Percentiles rank a stretch among this genome's conserved stretches.
Conservation (phyloP, 257 asterid species). For the Solanum habrochaites region DNA sequence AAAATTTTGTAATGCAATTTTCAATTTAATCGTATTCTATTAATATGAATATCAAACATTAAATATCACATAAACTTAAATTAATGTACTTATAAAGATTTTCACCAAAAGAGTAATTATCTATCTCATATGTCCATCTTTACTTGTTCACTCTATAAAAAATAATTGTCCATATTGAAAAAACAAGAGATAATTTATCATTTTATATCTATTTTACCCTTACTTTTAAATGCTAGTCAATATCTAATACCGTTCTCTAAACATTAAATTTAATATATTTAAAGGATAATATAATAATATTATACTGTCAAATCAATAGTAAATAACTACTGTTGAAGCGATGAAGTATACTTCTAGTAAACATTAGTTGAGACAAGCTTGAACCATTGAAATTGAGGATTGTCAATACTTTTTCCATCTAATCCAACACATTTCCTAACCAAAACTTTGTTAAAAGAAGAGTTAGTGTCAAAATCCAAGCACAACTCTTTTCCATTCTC, state of each 20-base stretch:
- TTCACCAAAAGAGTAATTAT: background rate
- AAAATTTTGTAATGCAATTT: background rate
- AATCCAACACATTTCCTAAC: conserved; percentile 44
- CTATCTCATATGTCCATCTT: rapidly evolving
- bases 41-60: background rate
- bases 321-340: too few species aligned
- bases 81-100: rapidly evolving
- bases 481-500: conserved; percentile 32
- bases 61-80: background rate
- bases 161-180: background rate
- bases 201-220: too few species aligned
- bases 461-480: conserved; percentile 29
- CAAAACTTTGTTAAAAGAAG: conserved; percentile 12
- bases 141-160: background rate
- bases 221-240: too few species aligned
- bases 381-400: conserved; percentile 67
- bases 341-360: background rate
- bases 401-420: conserved; percentile 22
- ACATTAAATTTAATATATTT: too few species aligned
- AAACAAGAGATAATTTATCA: too few species aligned
- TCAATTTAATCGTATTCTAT: background rate
- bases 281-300: too few species aligned
- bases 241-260: too few species aligned
- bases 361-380: conserved; percentile 40
- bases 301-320: rapidly evolving